phyloP scores from a whole-genome alignment of 805 yeast species.

The Soucietia sequanensis region DNA sequence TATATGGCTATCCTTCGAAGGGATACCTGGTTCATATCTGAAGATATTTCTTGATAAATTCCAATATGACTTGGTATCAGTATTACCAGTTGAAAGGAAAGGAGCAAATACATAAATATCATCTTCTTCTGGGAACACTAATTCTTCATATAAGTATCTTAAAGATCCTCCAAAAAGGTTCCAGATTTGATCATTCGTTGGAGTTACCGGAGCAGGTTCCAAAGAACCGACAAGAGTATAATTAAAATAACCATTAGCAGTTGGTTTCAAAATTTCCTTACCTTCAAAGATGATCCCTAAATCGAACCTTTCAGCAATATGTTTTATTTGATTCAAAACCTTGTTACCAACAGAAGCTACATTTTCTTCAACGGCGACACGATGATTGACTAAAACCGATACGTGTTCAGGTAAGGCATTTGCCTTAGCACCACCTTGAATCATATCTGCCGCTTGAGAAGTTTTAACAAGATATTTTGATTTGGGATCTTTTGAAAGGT shows the following conservation, averaged over 20 bases:
- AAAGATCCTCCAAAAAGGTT: constrained; percentile 34
- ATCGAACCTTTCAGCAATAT: constrained; percentile 34
- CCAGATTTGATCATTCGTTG: constrained; percentile 32
- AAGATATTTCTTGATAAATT: constrained; percentile 35
- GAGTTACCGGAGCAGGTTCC: constrained; percentile 41
- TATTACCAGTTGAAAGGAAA: constrained; percentile 34
- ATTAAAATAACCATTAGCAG: constrained; percentile 30
- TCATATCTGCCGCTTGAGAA: constrained; percentile 48
- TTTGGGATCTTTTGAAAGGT: constrained; percentile 21
- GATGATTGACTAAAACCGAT: constrained; percentile 40
- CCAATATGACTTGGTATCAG: constrained; percentile 45
- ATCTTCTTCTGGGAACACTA: constrained; percentile 19
- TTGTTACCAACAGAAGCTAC: constrained; percentile 32
- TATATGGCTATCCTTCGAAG: constrained; percentile 15
- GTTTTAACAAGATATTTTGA: constrained; percentile 42
- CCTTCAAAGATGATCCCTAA: constrained; percentile 36
- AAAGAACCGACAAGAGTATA: constrained; percentile 23
- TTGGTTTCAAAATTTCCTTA: constrained; percentile 17
- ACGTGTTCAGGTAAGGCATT: constrained; percentile 53
- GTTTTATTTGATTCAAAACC: constrained; percentile 25
- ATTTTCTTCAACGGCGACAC: constrained; percentile 46
- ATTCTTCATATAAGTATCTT: constrained; percentile 37
- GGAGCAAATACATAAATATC: constrained; percentile 34
- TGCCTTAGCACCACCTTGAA: constrained; percentile 48
- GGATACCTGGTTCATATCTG: constrained; percentile 30